Conservation (phyloP, 148 eudicot genomes). For the Rheum nobile region DNA sequence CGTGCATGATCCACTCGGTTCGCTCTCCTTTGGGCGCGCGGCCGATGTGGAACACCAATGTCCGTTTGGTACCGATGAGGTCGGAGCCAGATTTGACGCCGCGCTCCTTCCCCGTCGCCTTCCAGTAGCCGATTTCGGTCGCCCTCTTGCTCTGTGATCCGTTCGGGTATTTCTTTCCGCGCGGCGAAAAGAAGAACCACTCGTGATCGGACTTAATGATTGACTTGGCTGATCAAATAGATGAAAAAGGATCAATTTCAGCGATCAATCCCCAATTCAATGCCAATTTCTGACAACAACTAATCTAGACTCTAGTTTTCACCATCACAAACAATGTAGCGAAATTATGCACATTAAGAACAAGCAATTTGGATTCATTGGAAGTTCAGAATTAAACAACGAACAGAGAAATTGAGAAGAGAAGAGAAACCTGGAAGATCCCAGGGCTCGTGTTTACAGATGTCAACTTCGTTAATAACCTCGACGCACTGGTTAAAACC, state of each 20-base stretch:
- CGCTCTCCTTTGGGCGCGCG: constrained; percentile 90
- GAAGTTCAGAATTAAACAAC: not conserved
- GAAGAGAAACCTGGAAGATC: constrained; percentile 60
- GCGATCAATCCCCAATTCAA: not conserved
- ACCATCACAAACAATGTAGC: not conserved
- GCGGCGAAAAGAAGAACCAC: constrained; percentile 91
- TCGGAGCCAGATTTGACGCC: constrained; percentile 55
- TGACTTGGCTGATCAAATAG: constrained; percentile 43
- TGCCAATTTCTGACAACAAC: not conserved
- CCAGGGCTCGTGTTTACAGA: constrained; percentile 75
- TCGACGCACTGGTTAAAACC: constrained; percentile 48
- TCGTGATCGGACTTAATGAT: constrained; percentile 61
- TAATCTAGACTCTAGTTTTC: no score
- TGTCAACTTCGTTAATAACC: constrained; percentile 62
- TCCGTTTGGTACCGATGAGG: constrained; percentile 69
- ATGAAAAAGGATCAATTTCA: not conserved
- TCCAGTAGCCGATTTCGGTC: constrained; percentile 87
- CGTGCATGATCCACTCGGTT: constrained; percentile 96
- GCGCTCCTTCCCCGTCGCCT: constrained; percentile 85
- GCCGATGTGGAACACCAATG: constrained; percentile 78
- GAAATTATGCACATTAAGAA: not conserved
- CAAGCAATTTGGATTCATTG: not conserved
- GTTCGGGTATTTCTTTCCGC: constrained; percentile 74
- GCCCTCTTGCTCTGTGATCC: constrained; percentile 88
- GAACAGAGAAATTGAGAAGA: not conserved